phyloP scores from a whole-genome alignment of 345 rosid species.

The Xanthoceras sorbifolium region DNA sequence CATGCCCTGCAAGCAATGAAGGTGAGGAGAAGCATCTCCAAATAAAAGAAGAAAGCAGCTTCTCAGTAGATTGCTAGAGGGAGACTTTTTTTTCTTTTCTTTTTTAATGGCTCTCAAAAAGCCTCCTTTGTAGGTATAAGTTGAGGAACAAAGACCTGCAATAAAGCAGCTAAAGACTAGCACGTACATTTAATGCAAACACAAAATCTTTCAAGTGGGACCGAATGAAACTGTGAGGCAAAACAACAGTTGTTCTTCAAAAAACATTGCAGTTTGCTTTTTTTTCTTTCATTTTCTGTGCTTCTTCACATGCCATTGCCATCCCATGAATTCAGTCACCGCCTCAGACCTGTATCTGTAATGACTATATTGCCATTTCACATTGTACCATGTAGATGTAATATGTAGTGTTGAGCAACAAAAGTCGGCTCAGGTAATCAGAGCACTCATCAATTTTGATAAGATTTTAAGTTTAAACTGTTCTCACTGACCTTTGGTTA shows the following conservation, averaged over 20 bases:
- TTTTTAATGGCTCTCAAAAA: too few relatives aligned
- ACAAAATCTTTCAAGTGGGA: slow-evolving; percentile 10
- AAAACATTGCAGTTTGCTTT: slow-evolving; percentile 2
- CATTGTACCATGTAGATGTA: not conserved
- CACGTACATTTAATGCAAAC: slow-evolving; percentile 18
- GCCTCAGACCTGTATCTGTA: too few relatives aligned
- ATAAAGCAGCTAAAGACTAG: slow-evolving; percentile 17
- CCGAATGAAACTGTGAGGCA: slow-evolving; percentile 12
- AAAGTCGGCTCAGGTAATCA: too few relatives aligned
- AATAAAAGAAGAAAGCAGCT: slow-evolving; percentile 4
- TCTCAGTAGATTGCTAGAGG: not conserved
- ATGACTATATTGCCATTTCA: slow-evolving; percentile 6
- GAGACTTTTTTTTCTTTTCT: not conserved
- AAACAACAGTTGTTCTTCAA: slow-evolving; percentile 15
- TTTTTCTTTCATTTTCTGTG: too few relatives aligned
- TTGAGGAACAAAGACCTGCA: slow-evolving; percentile 16
- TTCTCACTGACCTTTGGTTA: too few relatives aligned
- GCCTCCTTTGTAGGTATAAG: slow-evolving; percentile 17
- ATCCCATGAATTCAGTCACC: not conserved
- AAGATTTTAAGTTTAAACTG: too few relatives aligned
- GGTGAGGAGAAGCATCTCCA: slow-evolving; percentile 8
- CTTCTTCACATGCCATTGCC: slow-evolving; percentile 14
- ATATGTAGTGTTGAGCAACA: too few relatives aligned
- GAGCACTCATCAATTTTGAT: too few relatives aligned
- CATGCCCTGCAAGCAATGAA: slow-evolving; percentile 19